Base-by-base conservation (phyloP, 2,329 filamentous ascomycete species). In the Chrysoporthe deuterocubensis region DNA sequence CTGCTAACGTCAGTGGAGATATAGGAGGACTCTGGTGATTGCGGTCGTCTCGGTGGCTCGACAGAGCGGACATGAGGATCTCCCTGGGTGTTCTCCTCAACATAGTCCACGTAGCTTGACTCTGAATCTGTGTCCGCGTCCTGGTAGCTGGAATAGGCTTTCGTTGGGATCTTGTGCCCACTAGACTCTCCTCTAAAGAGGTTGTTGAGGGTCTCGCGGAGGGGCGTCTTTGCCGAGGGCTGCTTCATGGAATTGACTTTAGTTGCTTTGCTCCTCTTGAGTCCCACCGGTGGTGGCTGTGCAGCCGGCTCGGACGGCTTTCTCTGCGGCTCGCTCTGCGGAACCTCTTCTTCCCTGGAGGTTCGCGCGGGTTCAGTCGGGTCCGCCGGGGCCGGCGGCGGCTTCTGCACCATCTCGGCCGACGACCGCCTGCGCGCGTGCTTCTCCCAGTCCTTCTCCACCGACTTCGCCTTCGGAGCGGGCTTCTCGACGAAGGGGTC, bases 171-270 rank as follows among this genome's bases (percentile, higher is more conserved):
- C 26, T 79, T 78, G 67, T 83, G 80, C 11, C 80, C 80, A 3
- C 77, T 81, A 1, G 88, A 90, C 74, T 90, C 87, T 42, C 88
- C 88, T 50, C 84, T 83, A 72, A 90, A 90, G 3, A 87, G 88
- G 69, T 88, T 87, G 65, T 85, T 86, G 9, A 90, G 77, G 58
- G 84, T 83, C 52, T 89, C 88, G 32, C 88, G 82, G 65, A 90
- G 81, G 0, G 84, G 84, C 46, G 81, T 81, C 73, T 85, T 88
- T 14, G 74, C 73, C 2, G 70, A 67, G 4, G 73, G 76, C 0
- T 80, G 70, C 73, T 85, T 89, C 7, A 81, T 83, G 1, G 84
- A 78, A 1, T 80, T 73, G 67, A 75, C 81, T 71, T 86, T 83
- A 42, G 84, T 88, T 32, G 88, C 87, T 56, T 82, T 81, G 60